Percentiles rank a stretch among this genome's conserved stretches.
These are phyloP conservation scores for Suhomyces yuchorum DNA, from an alignment of 1,139 yeast species.

Conservation along the genomic window DNA sequence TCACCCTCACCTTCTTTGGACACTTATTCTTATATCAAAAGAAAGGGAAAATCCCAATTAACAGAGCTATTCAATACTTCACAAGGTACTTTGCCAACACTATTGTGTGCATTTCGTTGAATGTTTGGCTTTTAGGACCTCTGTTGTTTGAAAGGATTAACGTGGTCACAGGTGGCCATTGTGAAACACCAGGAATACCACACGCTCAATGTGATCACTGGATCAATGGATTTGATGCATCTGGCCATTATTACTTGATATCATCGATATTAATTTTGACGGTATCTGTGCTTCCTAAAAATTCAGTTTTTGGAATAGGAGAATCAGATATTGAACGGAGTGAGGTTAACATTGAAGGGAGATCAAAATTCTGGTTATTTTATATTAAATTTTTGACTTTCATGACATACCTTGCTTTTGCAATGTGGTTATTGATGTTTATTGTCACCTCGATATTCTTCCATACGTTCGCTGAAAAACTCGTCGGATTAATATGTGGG, in stretches of 20 bases:
- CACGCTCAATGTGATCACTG: slow-evolving; percentile 50
- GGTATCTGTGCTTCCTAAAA: slow-evolving; percentile 21
- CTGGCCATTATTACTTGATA: slow-evolving; percentile 64
- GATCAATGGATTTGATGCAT: slow-evolving; percentile 61
- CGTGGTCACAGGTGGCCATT: slow-evolving; percentile 12
- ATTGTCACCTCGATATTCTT: slow-evolving; percentile 60
- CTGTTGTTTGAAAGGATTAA: slow-evolving; percentile 46
- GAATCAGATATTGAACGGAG: no score
- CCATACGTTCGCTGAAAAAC: slow-evolving; percentile 60
- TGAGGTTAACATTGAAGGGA: background rate
- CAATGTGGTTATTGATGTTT: slow-evolving; percentile 49
- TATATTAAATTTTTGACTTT: background rate
- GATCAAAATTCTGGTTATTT: background rate
- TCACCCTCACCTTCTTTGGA: slow-evolving; percentile 24
- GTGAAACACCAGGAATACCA: background rate
- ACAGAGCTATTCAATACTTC: slow-evolving; percentile 8
- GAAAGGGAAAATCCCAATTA: slow-evolving; percentile 12
- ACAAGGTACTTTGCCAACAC: slow-evolving; percentile 21
- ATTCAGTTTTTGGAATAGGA: background rate
- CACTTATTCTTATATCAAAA: slow-evolving; percentile 11
- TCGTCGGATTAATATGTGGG: slow-evolving; percentile 54
- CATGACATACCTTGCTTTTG: slow-evolving; percentile 19
- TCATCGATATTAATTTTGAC: slow-evolving; percentile 50
- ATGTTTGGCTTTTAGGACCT: slow-evolving; percentile 51
- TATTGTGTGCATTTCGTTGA: slow-evolving; percentile 21